Base-by-base conservation (phyloP, 2,329 filamentous ascomycete genomes). In the Pyricularia sp. region DNA sequence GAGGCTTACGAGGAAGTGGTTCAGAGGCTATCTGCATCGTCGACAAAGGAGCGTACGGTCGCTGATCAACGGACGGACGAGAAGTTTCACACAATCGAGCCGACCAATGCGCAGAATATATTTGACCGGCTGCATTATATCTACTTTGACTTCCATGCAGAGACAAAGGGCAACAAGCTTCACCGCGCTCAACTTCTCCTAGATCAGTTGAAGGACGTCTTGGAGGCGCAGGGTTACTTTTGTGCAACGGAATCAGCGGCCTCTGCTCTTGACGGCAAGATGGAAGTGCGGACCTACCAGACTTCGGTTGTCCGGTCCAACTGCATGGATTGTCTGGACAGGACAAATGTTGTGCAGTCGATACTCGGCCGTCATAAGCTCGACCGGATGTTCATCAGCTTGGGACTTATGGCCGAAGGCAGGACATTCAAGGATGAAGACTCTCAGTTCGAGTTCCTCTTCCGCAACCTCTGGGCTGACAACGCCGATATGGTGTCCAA, bases 321-420 rank as follows among this genome's bases (percentile, higher is more conserved):
- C 75, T 99, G 94, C 78, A 99, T 99, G 94, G 94, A 99, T 77
- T 99, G 96, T 70, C 84, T 99, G 16, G 94, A 99, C 76, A 89
- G 94, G 64, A 99, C 94, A 64, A 99, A 99, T 71, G 93, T 99
- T 7, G 91, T 99, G 3, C 94, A 99, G 77, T 96, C 91, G 75
- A 96, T 97, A 89, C 85, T 99, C 66, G 94, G 90, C 10, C 88
- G 93, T 63, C 93, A 88, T 84, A 90, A 91, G 16, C 80, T 99
- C 55, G 93, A 93, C 67, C 88, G 92, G 68, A 94, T 96, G 80
- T 86, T 99, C 65, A 84, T 88, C 68, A 93, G 97, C 70, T 79
- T 91, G 3, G 93, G 93, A 44, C 79, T 97, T 63, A 84, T 97
- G 70, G 77, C 84, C 64, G 84, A 85, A 30, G 92, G 92, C 65